These are phyloP conservation scores for Benincasa hispida DNA, from an alignment of 306 rosid genomes.

Conservation along the genomic window DNA sequence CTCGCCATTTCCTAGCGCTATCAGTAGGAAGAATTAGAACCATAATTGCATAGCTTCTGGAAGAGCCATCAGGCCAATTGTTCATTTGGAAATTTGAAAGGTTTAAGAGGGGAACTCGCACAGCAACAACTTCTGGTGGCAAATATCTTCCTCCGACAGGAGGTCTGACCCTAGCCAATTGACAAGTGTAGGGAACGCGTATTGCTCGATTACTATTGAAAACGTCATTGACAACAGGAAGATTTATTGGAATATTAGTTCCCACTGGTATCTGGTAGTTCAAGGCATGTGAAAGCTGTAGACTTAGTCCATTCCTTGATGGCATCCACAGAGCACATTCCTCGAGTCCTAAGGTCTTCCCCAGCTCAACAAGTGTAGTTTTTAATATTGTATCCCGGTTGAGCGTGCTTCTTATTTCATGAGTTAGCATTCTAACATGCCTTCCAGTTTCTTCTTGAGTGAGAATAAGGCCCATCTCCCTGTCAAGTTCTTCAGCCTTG, in stretches of 20 bases:
- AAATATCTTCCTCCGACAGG: slow-evolving; percentile 62
- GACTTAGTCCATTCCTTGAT: slow-evolving; percentile 47
- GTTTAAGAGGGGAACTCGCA: slow-evolving; percentile 73
- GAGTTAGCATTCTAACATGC: slow-evolving; percentile 97
- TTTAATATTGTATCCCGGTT: slow-evolving; percentile 74
- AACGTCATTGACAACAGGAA: slow-evolving; percentile 60
- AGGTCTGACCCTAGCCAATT: slow-evolving; percentile 61
- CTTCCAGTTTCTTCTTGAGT: slow-evolving; percentile 86
- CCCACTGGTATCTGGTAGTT: slow-evolving; percentile 62
- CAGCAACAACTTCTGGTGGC: slow-evolving; percentile 80
- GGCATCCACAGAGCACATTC: slow-evolving; percentile 99
- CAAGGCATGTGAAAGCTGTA: slow-evolving; percentile 71
- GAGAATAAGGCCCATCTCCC: slow-evolving; percentile 91
- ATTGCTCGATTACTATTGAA: slow-evolving; percentile 57
- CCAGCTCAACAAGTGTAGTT: slow-evolving; percentile 90
- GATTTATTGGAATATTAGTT: slow-evolving; percentile 45
- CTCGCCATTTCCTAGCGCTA: slow-evolving; percentile 77
- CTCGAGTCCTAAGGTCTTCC: slow-evolving; percentile 70
- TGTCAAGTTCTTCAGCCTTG: slow-evolving; percentile 83
- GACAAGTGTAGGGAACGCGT: slow-evolving; percentile 56
- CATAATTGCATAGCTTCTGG: slow-evolving; percentile 79
- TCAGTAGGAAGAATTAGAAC: slow-evolving; percentile 84
- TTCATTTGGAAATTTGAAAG: slow-evolving; percentile 73
- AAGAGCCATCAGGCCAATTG: slow-evolving; percentile 72
- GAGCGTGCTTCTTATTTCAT: slow-evolving; percentile 89